Evolutionary conservation across 768 basidiomycete species (phyloP).

Genomic region (Candolleomyces efflorescens): DNA sequence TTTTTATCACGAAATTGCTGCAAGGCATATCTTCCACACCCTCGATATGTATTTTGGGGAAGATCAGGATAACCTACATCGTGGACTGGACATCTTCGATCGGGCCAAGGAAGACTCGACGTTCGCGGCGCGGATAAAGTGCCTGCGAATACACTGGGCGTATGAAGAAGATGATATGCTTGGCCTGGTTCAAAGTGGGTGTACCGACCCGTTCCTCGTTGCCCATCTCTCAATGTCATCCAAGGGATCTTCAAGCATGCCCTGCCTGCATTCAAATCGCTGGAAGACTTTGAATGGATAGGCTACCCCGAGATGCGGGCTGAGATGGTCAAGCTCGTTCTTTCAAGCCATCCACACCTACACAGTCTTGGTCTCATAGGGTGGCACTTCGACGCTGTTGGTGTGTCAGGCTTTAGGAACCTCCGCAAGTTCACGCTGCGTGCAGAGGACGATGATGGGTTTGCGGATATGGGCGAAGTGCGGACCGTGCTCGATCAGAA

Average conservation of each 20-base stretch:
- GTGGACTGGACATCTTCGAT: conserved; percentile 65
- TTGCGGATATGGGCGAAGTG: conserved; percentile 67
- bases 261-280: conserved; percentile 56
- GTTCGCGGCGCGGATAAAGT: conserved; percentile 57
- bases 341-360: conserved; percentile 49
- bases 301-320: conserved; percentile 66
- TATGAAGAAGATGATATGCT: conserved; percentile 68
- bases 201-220: conserved; percentile 13
- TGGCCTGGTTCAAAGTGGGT: conserved; percentile 50
- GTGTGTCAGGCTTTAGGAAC: conserved; percentile 57
- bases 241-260: conserved; percentile 61
- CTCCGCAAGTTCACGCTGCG: conserved; percentile 64
- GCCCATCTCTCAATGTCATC: neutral
- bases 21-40: conserved; percentile 61
- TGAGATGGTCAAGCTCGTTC: conserved; percentile 60
- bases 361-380: conserved; percentile 62
- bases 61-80: conserved; percentile 54
- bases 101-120: conserved; percentile 56
- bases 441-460: conserved; percentile 68
- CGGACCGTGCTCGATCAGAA: conserved; percentile 61
- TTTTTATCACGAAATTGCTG: conserved; percentile 62
- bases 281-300: conserved; percentile 72
- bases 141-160: conserved; percentile 62
- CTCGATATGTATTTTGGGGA: conserved; percentile 67
- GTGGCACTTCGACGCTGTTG: conserved; percentile 72